Percentiles rank a stretch among this genome's conserved stretches.
phyloP scores from a whole-genome alignment of 2,329 filamentous ascomycete species.

The Hortaea sp. region DNA sequence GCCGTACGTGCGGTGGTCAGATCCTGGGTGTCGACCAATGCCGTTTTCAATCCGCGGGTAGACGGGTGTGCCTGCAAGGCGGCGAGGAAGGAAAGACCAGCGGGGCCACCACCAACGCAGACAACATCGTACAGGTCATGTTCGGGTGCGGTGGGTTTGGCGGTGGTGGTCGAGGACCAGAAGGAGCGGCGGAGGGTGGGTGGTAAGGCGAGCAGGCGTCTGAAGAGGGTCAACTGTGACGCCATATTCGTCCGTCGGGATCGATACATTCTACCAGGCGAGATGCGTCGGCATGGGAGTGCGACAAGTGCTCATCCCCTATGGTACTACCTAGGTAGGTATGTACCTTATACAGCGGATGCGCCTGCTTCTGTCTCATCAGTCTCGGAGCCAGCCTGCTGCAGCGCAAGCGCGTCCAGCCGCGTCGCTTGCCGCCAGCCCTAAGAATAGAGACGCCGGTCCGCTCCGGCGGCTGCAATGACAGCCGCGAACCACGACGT shows the following conservation, averaged over 20 bases:
- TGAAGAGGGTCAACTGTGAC: not conserved
- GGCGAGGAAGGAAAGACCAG: slow-evolving; percentile 63
- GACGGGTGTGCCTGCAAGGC: slow-evolving; percentile 28
- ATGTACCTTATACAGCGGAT: no score
- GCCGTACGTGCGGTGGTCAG: slow-evolving; percentile 59
- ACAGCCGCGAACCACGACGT: no score
- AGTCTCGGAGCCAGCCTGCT: no score
- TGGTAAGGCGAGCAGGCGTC: slow-evolving; percentile 17
- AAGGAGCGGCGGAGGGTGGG: slow-evolving; percentile 17
- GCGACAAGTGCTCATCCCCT: no score
- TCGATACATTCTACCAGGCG: not conserved
- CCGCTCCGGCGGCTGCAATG: no score
- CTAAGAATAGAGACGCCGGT: no score
- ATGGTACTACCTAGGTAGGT: no score
- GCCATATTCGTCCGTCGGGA: not conserved
- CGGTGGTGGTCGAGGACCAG: slow-evolving; percentile 12
- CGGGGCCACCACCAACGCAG: slow-evolving; percentile 80
- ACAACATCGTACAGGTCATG: slow-evolving; percentile 87
- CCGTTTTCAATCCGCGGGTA: slow-evolving; percentile 67
- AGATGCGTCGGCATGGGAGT: not conserved
- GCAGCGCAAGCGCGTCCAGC: no score
- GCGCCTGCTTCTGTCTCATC: no score
- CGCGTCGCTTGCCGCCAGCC: no score
- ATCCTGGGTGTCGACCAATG: slow-evolving; percentile 83
- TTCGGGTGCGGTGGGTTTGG: slow-evolving; percentile 3